These are phyloP conservation scores for Colletotrichum tropicicola DNA, from an alignment of 2,329 filamentous ascomycete species.

Conservation along the genomic window DNA sequence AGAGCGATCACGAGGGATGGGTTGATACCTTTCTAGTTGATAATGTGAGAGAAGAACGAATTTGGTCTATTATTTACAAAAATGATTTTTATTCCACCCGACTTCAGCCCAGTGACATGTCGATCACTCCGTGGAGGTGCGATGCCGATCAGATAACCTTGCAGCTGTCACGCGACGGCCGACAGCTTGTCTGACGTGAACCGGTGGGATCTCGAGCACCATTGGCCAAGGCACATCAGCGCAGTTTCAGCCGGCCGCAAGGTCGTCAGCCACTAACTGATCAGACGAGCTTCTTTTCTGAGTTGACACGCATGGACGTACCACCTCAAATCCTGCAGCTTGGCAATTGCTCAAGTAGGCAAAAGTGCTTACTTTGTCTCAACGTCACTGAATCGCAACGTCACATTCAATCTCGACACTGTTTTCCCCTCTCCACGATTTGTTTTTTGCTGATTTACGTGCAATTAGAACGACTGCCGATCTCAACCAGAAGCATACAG, in stretches of 20 bases:
- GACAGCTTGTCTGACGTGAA: constrained; percentile 15
- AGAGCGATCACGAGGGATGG: constrained; percentile 22
- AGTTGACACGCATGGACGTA: background rate
- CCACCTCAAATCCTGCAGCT: background rate
- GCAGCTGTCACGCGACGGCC: constrained; percentile 22
- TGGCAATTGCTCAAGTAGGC: background rate
- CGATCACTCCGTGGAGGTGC: constrained; percentile 15
- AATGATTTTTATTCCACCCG: background rate
- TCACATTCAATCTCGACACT: background rate
- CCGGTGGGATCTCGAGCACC: background rate
- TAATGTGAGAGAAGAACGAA: constrained; percentile 27
- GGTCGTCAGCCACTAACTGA: background rate
- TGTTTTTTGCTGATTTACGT: background rate
- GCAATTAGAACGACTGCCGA: background rate
- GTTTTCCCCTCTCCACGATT: too few relatives aligned
- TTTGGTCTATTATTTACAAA: constrained; percentile 1
- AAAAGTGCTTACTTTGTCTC: background rate
- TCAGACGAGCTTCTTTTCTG: background rate
- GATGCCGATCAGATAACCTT: constrained; percentile 22
- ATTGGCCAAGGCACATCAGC: constrained; percentile 6
- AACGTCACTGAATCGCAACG: background rate
- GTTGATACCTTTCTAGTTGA: constrained; percentile 30
- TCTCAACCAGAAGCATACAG: background rate
- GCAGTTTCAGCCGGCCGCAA: constrained; percentile 1
- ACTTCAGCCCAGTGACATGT: constrained; percentile 3